Evolutionary conservation across 2,329 filamentous ascomycete genomes (phyloP), one percentile per base, ranked within the genome.

Genomic region (Aspergillus tamarii): DNA sequence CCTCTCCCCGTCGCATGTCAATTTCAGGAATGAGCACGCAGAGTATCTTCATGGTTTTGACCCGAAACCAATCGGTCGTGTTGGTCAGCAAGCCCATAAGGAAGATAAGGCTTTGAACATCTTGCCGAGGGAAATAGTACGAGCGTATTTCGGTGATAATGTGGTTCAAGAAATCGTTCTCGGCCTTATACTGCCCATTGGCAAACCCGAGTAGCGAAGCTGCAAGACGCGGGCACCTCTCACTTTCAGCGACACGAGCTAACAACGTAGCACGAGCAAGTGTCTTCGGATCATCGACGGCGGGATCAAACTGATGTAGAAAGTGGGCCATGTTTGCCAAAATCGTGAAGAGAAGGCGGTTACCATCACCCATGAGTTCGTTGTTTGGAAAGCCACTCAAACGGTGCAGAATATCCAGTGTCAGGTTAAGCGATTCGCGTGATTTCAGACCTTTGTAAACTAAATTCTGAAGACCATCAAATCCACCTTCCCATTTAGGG

Each of bases 371-470:
- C 57, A 97, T 88, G 3, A 99, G 84, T 2, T 87, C 83, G 72
- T 93, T 93, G 59, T 89, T 91, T 0, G 94, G 93, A 10, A 98
- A 82, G 41, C 87, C 86, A 60, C 94, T 88, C 6, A 99, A 84
- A 71, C 88, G 89, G 70, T 96, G 89, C 60, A 99, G 84, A 1
- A 92, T 88, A 57, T 88, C 84, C 50, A 99, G 81, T 1, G 93
- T 93, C 53, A 89, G 85, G 39, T 93, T 89, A 67, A 96, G 87
- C 64, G 93, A 96, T 9, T 89, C 78, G 0, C 93, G 94, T 0
- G 95, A 99, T 61, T 94, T 89, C 32, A 98, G 80, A 0, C 95
- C 96, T 76, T 98, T 98, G 81, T 97, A 94, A 0, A 97, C 84
- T 53, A 98, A 81, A 4, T 89, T 87, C 66, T 97, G 92, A 10